These are phyloP conservation scores for Solanum pimpinellifolium DNA, from an alignment of 257 asterid species.

Conservation along the genomic window DNA sequence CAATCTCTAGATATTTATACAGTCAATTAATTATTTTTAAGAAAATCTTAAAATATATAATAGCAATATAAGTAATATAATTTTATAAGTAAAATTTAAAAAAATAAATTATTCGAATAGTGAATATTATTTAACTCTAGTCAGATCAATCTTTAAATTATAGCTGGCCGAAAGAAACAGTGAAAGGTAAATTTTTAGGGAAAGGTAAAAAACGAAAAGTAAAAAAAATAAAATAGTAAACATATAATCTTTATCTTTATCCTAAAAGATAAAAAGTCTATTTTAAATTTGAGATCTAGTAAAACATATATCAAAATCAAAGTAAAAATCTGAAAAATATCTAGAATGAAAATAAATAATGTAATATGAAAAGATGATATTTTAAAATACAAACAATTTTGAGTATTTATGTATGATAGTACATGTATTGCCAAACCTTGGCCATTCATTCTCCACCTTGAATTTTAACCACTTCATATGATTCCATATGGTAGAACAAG, in stretches of 20 bases:
- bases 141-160: no score
- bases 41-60: neutral
- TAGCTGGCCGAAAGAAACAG: neutral
- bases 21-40: neutral
- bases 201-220: no score
- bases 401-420: neutral
- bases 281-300: neutral
- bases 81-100: neutral
- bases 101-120: neutral
- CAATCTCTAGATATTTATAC: constrained; percentile 15
- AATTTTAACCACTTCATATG: neutral
- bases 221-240: no score
- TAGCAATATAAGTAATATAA: neutral
- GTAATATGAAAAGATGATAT: constrained; percentile 8
- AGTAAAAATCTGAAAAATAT: constrained; percentile 7
- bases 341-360: neutral
- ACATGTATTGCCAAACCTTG: neutral
- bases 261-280: neutral
- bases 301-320: neutral
- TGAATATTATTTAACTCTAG: no score
- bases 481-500: neutral
- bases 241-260: neutral
- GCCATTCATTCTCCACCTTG: neutral
- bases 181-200: neutral
- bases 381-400: constrained; percentile 2